Base-by-base conservation (phyloP, 371 early-diverging fungal genomes). In the Mortierella sp. region DNA sequence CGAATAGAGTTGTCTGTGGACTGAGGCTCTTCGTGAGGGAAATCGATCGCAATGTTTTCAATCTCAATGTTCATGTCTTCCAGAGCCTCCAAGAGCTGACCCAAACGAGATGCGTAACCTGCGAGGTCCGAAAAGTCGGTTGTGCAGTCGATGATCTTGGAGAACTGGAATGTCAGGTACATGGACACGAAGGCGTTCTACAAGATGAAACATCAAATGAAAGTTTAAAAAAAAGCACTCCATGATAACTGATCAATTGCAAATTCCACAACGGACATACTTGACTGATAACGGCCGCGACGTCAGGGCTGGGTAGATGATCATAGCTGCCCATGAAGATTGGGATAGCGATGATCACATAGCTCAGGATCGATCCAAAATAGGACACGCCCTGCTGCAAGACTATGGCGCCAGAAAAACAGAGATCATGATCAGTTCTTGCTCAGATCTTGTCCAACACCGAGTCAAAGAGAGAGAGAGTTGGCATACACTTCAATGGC, bases 21-120 rank as follows among this genome's bases (percentile, higher is more conserved):
- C 19, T 61, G 13, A 14, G 67, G 49, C 23, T 65, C 67, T 18
- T 79, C 71, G 26, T 78, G 71, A 2, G 83, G 81, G 30, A 73
- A 70, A 38, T 82, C 83, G 12, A 83, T 80, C 9, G 82, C 78
- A 46, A 82, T 74, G 47, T 78, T 80, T 48, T 84, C 81, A 39
- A 83, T 61, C 38, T 83, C 83, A 3, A 78, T 78, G 7, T 81
- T 74, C n/a, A 84, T 59, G 13, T 65, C 72, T 31, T 90, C 88
- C 18, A 92, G 64, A 0, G 83, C 86, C 63, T 95, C 95, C 65
- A 93, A 80, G 13, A 96, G 78, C 64, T 92, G 92, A n/a, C 85
- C 89, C 7, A 96, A 82, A 82, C 97, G 96, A n/a, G 92, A 86
- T 2, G 91, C 85, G 71, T 91, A 94, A 6, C 97, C 96, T 26